A percentile compares a stretch with the other conserved stretches of the same genome.
Evolutionary conservation across 2,329 filamentous ascomycete species (phyloP).

Genomic region (Aspergillus proliferans): DNA sequence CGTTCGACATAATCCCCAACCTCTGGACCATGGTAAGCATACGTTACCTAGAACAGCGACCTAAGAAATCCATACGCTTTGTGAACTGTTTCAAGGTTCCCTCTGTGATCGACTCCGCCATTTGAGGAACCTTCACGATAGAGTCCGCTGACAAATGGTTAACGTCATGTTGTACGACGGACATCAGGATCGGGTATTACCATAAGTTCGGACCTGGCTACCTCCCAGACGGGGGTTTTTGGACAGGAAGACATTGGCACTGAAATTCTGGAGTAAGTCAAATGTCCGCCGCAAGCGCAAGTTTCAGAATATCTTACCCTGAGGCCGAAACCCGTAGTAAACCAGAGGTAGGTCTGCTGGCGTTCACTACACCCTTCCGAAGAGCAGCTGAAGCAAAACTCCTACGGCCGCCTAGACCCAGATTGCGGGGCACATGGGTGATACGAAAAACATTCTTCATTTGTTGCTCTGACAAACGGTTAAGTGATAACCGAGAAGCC

Average conservation of each 20-base stretch:
- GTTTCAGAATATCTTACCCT: constrained; percentile 16
- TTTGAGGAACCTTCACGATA: constrained; percentile 87
- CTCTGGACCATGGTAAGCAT: constrained; percentile 42
- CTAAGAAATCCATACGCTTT: constrained; percentile 53
- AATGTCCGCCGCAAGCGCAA: constrained; percentile 2
- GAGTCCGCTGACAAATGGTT: constrained; percentile 56
- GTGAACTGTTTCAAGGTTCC: constrained; percentile 93
- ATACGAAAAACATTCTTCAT: constrained; percentile 24
- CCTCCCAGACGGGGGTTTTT: constrained; percentile 19
- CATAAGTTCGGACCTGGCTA: constrained; percentile 32
- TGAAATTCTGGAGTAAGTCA: constrained; percentile 5
- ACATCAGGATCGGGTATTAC: constrained; percentile 13
- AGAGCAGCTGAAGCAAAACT: constrained; percentile 20
- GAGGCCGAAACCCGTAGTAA: constrained; percentile 17
- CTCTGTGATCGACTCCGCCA: constrained; percentile 98
- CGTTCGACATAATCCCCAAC: constrained; percentile 89
- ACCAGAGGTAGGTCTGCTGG: constrained; percentile 13
- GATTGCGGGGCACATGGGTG: constrained; percentile 20
- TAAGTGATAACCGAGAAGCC: constrained; percentile 35
- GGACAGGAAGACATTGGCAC: constrained; percentile 19
- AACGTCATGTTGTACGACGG: constrained; percentile 4
- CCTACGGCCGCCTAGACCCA: constrained; percentile 15
- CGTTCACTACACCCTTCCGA: constrained; percentile 8
- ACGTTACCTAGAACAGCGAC: constrained; percentile 13
- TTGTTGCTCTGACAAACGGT: constrained; percentile 28